phyloP scores from a whole-genome alignment of 345 rosid species.

The Aethionema arabicum region DNA sequence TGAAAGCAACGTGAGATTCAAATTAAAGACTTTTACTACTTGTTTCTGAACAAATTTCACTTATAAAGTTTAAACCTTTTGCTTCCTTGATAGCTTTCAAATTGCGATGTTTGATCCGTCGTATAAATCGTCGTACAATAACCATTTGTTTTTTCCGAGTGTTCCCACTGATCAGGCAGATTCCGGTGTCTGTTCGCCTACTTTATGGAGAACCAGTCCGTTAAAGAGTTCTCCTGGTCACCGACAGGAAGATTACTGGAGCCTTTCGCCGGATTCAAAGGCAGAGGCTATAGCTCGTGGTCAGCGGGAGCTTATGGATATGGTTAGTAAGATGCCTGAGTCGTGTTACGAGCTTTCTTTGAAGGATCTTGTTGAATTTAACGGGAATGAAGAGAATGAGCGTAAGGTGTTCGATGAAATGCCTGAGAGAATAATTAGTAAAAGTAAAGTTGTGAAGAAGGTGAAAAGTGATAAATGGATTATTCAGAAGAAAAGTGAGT shows the following conservation, averaged over 20 bases:
- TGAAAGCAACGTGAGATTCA: constrained; percentile 22
- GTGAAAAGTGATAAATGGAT: constrained; percentile 31
- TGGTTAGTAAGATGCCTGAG: constrained; percentile 88
- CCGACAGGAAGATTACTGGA: constrained; percentile 44
- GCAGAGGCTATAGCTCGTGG: constrained; percentile 81
- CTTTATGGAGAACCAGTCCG: constrained; percentile 65
- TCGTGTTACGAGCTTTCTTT: constrained; percentile 82
- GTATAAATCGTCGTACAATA: constrained; percentile 16
- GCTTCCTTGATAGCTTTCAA: neutral
- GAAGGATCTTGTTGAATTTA: constrained; percentile 71
- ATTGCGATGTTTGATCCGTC: constrained; percentile 44
- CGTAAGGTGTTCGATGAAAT: constrained; percentile 27
- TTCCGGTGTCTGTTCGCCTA: constrained; percentile 61
- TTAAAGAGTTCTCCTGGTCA: constrained; percentile 43
- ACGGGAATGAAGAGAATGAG: constrained; percentile 34
- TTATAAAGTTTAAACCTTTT: neutral
- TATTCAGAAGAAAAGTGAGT: constrained; percentile 46
- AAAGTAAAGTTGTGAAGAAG: constrained; percentile 23
- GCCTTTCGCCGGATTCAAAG: constrained; percentile 67
- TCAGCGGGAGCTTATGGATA: constrained; percentile 87
- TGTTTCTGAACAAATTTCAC: constrained; percentile 6
- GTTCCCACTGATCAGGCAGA: constrained; percentile 40
- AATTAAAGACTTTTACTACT: neutral
- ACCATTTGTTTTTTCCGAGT: constrained; percentile 38
- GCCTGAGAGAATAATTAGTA: constrained; percentile 15